Evolutionary conservation across 2,329 filamentous ascomycete species (phyloP), one percentile per base, ranked within the genome.

Genomic region (Pseudogymnoascus destructans): DNA sequence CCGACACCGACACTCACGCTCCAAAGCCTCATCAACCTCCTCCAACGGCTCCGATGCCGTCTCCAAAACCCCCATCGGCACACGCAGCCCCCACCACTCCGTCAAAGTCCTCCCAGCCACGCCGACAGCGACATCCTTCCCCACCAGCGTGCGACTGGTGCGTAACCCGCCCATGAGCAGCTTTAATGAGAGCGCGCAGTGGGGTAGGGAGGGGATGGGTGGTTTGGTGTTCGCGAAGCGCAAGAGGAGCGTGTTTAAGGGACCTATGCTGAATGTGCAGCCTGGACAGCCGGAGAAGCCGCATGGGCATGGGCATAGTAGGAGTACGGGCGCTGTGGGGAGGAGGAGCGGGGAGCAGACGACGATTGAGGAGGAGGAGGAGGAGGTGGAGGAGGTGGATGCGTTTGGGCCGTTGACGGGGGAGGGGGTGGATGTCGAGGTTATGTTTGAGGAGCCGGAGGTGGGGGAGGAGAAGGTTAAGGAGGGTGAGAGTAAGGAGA

Each of bases 51-150:
- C 86, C 0, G 83, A 86, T 3, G 84, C 85, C 0, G 81, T 84
- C 15, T 86, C 86, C 33, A 86, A 84, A 66, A 85, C 81, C 13
- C 82, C 81, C 1, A 74, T 81, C 73, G 79, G 33, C 79, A 80
- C 11, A 19, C 82, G 87, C 21, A 91, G 86, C 2, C 92, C 93
- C 1, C 90, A 96, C 69, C 82, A 89, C 64, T 95, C 89, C 0
- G 86, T 97, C 66, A 97, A 97, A 73, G 87, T 97, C n/a, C 81
- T 97, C 2, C 92, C 93, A 1, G 88, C 89, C 0, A 95, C 91
- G 0, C 92, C 92, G 0, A 91, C 86, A 0, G 74, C 79, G 2
- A 76, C 77, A 13, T 75, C 81, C 0, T 95, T 97, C 66, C 91
- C 92, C 0, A 87, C 84, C 57, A 95, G 91, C 64, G 87, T 96